Evolutionary conservation across 2,329 filamentous ascomycete genomes (phyloP), one percentile per base, ranked within the genome.

Genomic region (Botryotinia calthae): DNA sequence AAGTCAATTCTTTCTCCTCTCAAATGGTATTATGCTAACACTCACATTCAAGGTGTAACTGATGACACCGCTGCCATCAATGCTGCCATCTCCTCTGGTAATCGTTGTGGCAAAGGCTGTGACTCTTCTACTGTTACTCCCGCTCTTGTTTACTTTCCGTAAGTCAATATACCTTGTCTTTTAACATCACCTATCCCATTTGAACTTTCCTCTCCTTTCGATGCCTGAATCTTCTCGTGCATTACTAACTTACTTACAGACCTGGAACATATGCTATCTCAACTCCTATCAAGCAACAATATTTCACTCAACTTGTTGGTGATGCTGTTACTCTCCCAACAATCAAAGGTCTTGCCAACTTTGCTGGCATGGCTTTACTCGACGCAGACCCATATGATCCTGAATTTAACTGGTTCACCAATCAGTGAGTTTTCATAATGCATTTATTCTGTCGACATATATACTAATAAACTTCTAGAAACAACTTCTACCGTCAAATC

Each of bases 11-110:
- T 31, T 94, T 20, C 44, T 31, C 22, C 70, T 28, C 48, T 4
- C 34, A 37, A 46, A n/a, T 46, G 25, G 18, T 22, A 20, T 18
- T n/a, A 25, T 68, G 58, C 51, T 74, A 46, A 72, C 61, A 97
- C 80, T 94, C 97, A 64, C 14, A 28, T 28, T 71, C 22, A 56
- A 77, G 90, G 90, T 22, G 82, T 84, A 0, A 92, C 91, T 40
- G 95, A 98, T 81, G 95, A 98, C 80, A 97, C 95, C 0, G 78
- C 83, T 0, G 93, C 95, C 72, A 97, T 98, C 87, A 98, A 97
- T 84, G 82, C 84, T 58, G 94, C 94, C 76, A 92, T 98, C 79
- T 86, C 88, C 8, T 88, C 89, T n/a, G 93, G 94, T 42, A 86
- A 87, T 78, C 92, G 95, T 61, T 98, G 95, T 80, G 94, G 93